Percentiles rank a stretch among this genome's conserved stretches.
Conservation (phyloP, 2,329 filamentous ascomycete genomes). For the Aspergillus brunneoviolaceus region DNA sequence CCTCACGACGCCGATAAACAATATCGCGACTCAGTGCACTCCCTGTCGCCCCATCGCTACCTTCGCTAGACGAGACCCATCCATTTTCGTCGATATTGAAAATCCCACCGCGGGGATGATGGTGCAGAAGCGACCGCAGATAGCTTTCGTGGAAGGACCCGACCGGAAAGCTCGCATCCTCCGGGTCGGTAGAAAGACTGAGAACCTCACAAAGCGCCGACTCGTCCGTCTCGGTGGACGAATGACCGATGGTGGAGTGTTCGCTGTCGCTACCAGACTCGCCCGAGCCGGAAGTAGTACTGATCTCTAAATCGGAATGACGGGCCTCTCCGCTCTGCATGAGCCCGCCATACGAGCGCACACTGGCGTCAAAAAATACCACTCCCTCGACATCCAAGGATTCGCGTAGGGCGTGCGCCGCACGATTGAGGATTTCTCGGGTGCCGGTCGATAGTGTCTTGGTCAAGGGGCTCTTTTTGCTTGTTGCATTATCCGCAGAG, state of each 20-base stretch:
- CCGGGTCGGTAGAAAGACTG: slow-evolving; percentile 15
- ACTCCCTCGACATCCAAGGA: slow-evolving; percentile 21
- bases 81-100: slow-evolving; percentile 25
- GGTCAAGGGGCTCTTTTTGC: not conserved
- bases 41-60: slow-evolving; percentile 17
- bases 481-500: not conserved
- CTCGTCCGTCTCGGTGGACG: not conserved
- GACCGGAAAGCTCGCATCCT: slow-evolving; percentile 6
- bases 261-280: not conserved
- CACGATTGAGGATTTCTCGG: slow-evolving; percentile 20
- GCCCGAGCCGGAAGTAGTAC: not conserved
- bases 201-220: not conserved
- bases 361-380: slow-evolving; percentile 22
- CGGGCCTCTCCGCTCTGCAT: slow-evolving; percentile 7
- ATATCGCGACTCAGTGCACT: slow-evolving; percentile 4
- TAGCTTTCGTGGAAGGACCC: slow-evolving; percentile 17
- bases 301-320: slow-evolving; percentile 10
- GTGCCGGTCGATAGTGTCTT: slow-evolving; percentile 18
- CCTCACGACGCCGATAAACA: slow-evolving; percentile 3
- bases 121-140: slow-evolving; percentile 20
- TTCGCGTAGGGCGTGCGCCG: slow-evolving; percentile 18
- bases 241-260: not conserved
- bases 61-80: slow-evolving; percentile 21
- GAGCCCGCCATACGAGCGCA: slow-evolving; percentile 12
- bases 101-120: slow-evolving; percentile 22